phyloP scores from a whole-genome alignment of 2,329 filamentous ascomycete species.

The Alternaria burnsii region DNA sequence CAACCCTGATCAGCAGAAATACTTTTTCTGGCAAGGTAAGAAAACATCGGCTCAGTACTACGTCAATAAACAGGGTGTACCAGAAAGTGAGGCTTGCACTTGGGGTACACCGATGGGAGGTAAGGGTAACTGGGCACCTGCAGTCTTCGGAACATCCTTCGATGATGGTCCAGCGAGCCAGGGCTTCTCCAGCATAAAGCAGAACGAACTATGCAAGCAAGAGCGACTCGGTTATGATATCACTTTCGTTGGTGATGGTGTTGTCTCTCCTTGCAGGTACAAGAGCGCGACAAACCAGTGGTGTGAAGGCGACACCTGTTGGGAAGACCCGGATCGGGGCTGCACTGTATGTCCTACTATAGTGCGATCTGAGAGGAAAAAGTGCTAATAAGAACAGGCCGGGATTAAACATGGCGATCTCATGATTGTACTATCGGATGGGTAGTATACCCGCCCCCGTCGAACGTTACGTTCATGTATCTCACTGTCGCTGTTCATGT shows the following conservation, averaged over 20 bases:
- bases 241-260: constrained; percentile 73
- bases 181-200: constrained; percentile 84
- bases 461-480: not conserved
- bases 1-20: constrained; percentile 74
- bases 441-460: constrained; percentile 17
- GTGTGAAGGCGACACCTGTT: constrained; percentile 59
- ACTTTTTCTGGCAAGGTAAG: constrained; percentile 80
- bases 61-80: constrained; percentile 81
- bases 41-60: constrained; percentile 94
- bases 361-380: not conserved
- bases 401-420: constrained; percentile 33
- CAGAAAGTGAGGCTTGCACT: constrained; percentile 73
- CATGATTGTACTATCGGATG: constrained; percentile 40
- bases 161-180: constrained; percentile 53
- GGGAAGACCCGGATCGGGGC: constrained; percentile 61
- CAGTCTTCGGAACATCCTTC: constrained; percentile 84
- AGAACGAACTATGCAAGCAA: constrained; percentile 76
- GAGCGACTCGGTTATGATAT: constrained; percentile 80
- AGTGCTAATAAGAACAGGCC: constrained; percentile 25
- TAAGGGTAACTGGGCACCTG: constrained; percentile 84
- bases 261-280: constrained; percentile 64
- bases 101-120: constrained; percentile 72
- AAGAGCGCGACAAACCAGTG: constrained; percentile 72
- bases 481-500: not conserved
- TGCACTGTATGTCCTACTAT: constrained; percentile 75